Percentiles rank a stretch among this genome's conserved stretches.
These are phyloP conservation scores for Hypoxylon sp. DNA, from an alignment of 2,329 filamentous ascomycete genomes.

Conservation along the genomic window DNA sequence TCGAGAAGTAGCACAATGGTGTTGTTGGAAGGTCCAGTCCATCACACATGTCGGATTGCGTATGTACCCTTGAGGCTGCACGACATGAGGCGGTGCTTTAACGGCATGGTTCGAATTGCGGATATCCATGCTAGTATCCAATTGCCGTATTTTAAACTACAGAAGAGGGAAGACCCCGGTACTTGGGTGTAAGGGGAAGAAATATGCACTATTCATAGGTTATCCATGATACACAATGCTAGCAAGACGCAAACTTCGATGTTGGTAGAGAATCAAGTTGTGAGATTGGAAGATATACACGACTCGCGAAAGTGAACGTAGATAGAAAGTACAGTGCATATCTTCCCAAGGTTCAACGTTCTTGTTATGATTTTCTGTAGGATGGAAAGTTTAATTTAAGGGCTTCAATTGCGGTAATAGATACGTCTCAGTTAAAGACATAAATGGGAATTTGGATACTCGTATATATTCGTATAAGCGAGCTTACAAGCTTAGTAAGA, in stretches of 20 bases:
- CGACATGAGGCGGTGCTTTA: constrained; percentile 7
- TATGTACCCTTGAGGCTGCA: neutral
- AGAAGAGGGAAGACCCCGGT: neutral
- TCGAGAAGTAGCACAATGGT: neutral
- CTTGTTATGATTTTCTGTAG: neutral
- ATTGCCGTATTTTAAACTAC: neutral
- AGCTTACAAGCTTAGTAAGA: neutral
- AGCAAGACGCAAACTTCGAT: neutral
- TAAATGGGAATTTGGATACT: too few species aligned
- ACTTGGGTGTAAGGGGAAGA: constrained; percentile 7
- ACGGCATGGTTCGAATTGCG: neutral
- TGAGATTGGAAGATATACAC: neutral
- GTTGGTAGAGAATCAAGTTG: neutral
- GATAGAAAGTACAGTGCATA: constrained; percentile 2
- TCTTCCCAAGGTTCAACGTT: neutral
- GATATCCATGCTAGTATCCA: neutral
- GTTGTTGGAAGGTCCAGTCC: neutral
- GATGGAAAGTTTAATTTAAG: neutral
- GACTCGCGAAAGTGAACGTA: neutral
- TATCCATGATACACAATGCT: neutral
- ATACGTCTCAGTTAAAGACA: neutral
- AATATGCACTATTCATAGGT: neutral
- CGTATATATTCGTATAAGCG: too few species aligned
- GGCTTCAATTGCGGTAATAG: neutral
- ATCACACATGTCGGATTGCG: constrained; percentile 14